Conservation (phyloP, 306 rosid genomes). For the Malus sieversii region DNA sequence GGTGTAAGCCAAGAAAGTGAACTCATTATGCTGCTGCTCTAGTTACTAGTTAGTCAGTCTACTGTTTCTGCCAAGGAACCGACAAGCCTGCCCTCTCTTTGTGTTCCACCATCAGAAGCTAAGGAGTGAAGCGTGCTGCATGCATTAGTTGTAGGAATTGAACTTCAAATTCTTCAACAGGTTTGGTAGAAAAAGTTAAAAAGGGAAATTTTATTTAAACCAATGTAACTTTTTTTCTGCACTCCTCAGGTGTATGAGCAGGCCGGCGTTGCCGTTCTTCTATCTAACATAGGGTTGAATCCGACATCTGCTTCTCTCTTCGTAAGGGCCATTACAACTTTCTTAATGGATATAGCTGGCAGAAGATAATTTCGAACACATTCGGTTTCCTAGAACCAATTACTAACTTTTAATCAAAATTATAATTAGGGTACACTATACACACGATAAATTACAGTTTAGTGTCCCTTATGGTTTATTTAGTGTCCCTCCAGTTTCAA, state of each 20-base stretch:
- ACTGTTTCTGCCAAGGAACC: background rate
- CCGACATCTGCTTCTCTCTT: conserved; percentile 43
- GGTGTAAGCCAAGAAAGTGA: conserved; percentile 1
- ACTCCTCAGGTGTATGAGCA: conserved; percentile 64
- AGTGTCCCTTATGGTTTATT: too few species aligned
- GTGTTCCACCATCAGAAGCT: background rate
- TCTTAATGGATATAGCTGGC: conserved; percentile 64
- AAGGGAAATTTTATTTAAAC: conserved; percentile 12
- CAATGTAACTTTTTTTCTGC: conserved; percentile 45
- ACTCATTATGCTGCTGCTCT: background rate
- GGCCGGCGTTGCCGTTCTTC: conserved; percentile 44
- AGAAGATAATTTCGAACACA: conserved; percentile 41
- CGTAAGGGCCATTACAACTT: conserved; percentile 43
- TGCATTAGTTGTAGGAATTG: conserved; percentile 28
- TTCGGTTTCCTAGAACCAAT: background rate
- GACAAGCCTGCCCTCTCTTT: background rate
- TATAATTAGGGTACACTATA: too few species aligned
- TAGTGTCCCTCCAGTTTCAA: too few species aligned
- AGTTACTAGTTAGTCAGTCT: background rate
- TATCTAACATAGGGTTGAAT: conserved; percentile 38
- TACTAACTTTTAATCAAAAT: too few species aligned
- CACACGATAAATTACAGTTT: too few species aligned
- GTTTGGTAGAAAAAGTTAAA: background rate
- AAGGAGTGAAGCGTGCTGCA: conserved; percentile 24
- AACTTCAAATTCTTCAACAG: conserved; percentile 34